Evolutionary conservation across 75 land plant species (phyloP).

Genomic region (Cryptomeria japonica): DNA sequence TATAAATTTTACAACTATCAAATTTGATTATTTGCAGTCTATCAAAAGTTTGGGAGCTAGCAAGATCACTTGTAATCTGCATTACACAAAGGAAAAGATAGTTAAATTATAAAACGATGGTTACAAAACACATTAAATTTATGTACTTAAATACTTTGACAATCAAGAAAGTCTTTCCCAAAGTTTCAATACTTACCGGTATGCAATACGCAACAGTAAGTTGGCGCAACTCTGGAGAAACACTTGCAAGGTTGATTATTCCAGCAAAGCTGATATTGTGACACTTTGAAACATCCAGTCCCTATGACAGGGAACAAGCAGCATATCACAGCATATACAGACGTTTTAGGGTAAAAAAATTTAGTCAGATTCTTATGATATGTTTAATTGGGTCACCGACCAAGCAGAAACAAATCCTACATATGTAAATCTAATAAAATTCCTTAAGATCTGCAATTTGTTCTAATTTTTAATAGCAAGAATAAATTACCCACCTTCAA

Average conservation of each 20-base stretch:
- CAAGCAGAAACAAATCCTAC: neutral
- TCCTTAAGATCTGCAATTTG: neutral
- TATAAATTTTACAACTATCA: conserved; percentile 78
- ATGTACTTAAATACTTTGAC: neutral
- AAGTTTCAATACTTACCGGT: conserved; percentile 26
- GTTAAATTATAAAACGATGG: neutral
- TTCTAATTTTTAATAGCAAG: neutral
- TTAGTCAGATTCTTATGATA: neutral
- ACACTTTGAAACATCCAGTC: conserved; percentile 60
- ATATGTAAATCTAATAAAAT: neutral
- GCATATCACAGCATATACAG: neutral
- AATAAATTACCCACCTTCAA: neutral
- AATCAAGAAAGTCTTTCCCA: neutral
- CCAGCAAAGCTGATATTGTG: conserved; percentile 47
- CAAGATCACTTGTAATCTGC: conserved; percentile 45
- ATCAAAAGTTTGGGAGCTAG: conserved; percentile 35
- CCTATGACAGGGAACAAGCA: conserved; percentile 21
- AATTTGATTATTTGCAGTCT: conserved; percentile 53
- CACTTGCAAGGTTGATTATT: conserved; percentile 43
- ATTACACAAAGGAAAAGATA: neutral
- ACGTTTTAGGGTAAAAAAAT: neutral
- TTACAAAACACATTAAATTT: neutral
- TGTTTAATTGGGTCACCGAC: neutral
- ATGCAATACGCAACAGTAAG: conserved; percentile 44
- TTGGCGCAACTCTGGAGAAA: conserved; percentile 35